These are phyloP conservation scores for Cyberlindnera samutprakarnensis DNA, from an alignment of 805 yeast species.

Conservation along the genomic window DNA sequence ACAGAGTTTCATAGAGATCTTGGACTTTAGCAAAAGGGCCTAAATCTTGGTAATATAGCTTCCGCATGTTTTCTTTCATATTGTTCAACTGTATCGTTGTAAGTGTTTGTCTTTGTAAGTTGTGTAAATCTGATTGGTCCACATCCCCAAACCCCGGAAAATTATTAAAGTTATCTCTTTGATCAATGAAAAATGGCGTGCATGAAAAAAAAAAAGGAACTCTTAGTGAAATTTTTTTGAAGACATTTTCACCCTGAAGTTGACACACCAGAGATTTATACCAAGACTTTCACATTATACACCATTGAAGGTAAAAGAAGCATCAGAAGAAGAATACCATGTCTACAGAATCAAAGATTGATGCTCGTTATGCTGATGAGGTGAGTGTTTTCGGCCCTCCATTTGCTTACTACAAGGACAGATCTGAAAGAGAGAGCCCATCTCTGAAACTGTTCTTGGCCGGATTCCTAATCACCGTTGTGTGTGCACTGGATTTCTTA, in stretches of 20 bases:
- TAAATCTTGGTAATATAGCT: constrained; percentile 3
- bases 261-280: too few species aligned
- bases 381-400: constrained; percentile 21
- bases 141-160: too few species aligned
- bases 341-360: too few species aligned
- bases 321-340: not conserved
- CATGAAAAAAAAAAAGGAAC: not conserved
- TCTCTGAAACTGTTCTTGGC: constrained; percentile 21
- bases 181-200: not conserved
- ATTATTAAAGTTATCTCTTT: constrained; percentile 3
- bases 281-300: too few species aligned
- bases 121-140: too few species aligned
- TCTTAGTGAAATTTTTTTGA: too few species aligned
- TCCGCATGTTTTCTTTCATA: too few species aligned
- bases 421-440: constrained; percentile 14
- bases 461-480: constrained; percentile 19
- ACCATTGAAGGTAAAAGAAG: too few species aligned
- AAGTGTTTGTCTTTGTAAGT: too few species aligned
- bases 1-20: constrained; percentile 71
- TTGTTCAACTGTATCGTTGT: too few species aligned
- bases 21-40: constrained; percentile 55
- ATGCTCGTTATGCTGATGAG: too few species aligned
- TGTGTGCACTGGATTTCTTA: constrained; percentile 24
- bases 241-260: too few species aligned
- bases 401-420: constrained; percentile 14